Conservation (phyloP, 768 basidiomycete species). For the Coprinellus aureogranulatus region DNA sequence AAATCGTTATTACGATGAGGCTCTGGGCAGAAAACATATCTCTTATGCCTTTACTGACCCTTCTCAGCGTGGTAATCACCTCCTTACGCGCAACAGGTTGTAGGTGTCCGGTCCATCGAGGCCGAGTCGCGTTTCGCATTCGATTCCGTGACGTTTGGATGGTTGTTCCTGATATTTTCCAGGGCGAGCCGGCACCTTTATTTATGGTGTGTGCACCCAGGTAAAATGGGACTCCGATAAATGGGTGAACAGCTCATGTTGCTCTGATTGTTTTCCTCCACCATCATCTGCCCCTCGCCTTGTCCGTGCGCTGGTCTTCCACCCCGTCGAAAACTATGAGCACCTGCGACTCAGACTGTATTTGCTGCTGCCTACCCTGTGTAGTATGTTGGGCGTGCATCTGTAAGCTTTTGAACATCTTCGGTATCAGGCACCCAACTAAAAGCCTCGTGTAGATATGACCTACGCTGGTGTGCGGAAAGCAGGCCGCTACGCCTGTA, state of each 20-base stretch:
- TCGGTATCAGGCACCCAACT: not conserved
- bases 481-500: not conserved
- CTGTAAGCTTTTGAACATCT: not conserved
- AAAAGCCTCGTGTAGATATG: not conserved
- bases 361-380: slow-evolving; percentile 9
- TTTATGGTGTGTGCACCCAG: not conserved
- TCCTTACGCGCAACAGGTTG: too few relatives aligned
- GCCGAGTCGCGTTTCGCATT: not conserved
- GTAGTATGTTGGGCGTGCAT: slow-evolving; percentile 8
- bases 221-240: not conserved
- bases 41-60: not conserved
- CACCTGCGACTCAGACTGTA: slow-evolving; percentile 10
- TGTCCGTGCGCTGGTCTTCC: not conserved
- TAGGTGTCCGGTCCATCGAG: too few relatives aligned
- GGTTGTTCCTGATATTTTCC: not conserved
- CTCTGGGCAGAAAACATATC: not conserved
- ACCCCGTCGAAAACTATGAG: slow-evolving; percentile 5
- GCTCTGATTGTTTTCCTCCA: not conserved
- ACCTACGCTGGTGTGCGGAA: not conserved
- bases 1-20: not conserved
- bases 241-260: not conserved
- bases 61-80: not conserved
- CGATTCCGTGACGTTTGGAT: not conserved
- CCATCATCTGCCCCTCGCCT: not conserved
- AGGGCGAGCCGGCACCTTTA: not conserved